Conservation (phyloP, 768 basidiomycete species). For the Leucosporidium yakuticum region DNA sequence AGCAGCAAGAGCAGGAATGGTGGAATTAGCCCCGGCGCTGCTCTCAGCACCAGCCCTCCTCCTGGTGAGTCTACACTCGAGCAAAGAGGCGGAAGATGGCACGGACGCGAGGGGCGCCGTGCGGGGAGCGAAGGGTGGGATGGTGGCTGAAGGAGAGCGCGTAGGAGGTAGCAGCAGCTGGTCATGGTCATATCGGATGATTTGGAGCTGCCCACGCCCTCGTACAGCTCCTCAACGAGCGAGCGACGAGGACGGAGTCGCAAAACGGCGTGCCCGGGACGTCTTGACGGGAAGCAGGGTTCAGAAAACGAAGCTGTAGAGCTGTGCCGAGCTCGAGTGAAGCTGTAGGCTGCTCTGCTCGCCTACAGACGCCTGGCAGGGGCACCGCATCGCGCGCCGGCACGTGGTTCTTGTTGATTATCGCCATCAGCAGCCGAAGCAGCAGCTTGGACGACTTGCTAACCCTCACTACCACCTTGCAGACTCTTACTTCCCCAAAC, state of each 20-base stretch:
- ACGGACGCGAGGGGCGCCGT: not conserved
- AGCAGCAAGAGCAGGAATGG: too few species aligned
- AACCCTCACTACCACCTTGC: not conserved
- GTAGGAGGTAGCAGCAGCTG: not conserved
- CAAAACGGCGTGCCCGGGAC: too few species aligned
- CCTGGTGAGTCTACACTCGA: not conserved
- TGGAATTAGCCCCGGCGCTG: too few species aligned
- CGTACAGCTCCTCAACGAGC: too few species aligned
- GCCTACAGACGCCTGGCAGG: not conserved
- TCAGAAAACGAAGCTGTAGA: too few species aligned
- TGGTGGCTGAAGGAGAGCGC: not conserved
- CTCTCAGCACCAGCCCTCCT: not conserved
- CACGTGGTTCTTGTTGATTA: not conserved
- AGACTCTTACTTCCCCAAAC: conserved; percentile 31
- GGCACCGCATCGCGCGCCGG: not conserved
- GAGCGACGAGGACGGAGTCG: too few species aligned
- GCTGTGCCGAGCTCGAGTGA: not conserved
- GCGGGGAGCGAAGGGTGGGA: not conserved
- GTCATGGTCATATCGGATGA: not conserved
- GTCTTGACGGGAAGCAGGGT: too few species aligned
- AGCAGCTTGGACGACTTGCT: not conserved
- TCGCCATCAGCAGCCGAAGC: too few species aligned
- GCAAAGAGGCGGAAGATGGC: not conserved
- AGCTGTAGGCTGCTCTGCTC: not conserved
- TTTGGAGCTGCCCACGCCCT: not conserved